A percentile compares a stretch with the other conserved stretches of the same genome.
Evolutionary conservation across 192 early-diverging fungal genomes (phyloP).

Genomic region (Gryganskiella cystojenkinii): DNA sequence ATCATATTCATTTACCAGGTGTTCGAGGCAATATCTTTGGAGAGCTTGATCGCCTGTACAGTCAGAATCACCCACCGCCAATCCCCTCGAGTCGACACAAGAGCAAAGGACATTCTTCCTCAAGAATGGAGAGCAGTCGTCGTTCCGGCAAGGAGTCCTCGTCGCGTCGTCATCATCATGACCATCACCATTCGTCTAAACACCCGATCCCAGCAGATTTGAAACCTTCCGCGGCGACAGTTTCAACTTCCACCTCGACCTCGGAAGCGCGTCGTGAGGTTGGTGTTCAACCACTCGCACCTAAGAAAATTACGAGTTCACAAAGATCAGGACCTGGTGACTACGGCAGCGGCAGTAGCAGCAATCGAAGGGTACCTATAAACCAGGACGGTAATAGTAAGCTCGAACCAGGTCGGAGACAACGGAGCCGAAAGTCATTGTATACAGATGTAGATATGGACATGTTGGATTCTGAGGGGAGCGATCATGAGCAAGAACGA

Average conservation of each 20-base stretch:
- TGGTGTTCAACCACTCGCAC: neutral
- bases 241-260: conserved; percentile 48
- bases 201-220: neutral
- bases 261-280: conserved; percentile 24
- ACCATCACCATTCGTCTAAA: conserved; percentile 8
- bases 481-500: neutral
- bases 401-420: too few species aligned
- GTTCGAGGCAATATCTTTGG: conserved; percentile 50
- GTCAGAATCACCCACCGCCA: conserved; percentile 18
- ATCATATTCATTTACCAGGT: conserved; percentile 49
- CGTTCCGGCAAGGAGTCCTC: conserved; percentile 13
- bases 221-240: conserved; percentile 12
- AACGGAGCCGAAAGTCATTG: conserved; percentile 26
- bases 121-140: conserved; percentile 6
- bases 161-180: conserved; percentile 9
- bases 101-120: conserved; percentile 13
- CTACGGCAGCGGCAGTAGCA: neutral
- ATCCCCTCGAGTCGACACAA: neutral
- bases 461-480: conserved; percentile 33
- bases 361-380: neutral
- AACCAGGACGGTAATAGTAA: neutral
- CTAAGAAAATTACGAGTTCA: neutral
- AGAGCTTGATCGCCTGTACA: conserved; percentile 35
- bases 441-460: conserved; percentile 50
- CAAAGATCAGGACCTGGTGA: neutral